Base-by-base conservation (phyloP, 2,329 filamentous ascomycete species). In the Exophiala sideris region DNA sequence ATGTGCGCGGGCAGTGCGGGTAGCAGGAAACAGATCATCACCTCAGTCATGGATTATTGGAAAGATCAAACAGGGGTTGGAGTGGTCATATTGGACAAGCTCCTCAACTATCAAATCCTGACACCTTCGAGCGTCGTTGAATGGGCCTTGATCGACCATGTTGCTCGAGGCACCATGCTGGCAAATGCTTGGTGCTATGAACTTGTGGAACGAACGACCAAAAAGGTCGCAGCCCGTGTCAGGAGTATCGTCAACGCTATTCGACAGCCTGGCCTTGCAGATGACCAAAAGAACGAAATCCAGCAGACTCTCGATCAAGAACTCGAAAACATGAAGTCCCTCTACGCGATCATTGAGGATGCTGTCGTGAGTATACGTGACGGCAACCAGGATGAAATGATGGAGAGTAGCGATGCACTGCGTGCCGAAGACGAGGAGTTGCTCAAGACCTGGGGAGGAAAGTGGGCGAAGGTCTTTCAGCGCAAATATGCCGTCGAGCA, bases 31-130 rank as follows among this genome's bases (percentile, higher is more conserved):
- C 94, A 99, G 71, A 95, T 99, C 66, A 88, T 97, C 63, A 83
- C 86, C 4, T 89, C 89, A 3, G 91, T 97, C 36, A 89, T 96
- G 76, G 80, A 85, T 38, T 99, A 96, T 76, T 99, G 94, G 94
- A 82, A 83, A 44, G 86, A 92, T 32, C 92, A 99, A 65, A 91
- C 92, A 0, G 94, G 94, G 56, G 86, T 95, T 40, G 94, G 91
- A 2, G 83, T 97, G 62, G 89, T 88, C 64, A 95, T 99, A 64
- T 82, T 97, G 54, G 92, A 97, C 76, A 97, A 97, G 73, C 81
- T 99, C 4, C 85, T 99, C 64, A 99, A 97, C 74, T 99, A 96
- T 75, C 91, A 89, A 11, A 96, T 99, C 64, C 79, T 99, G 34
- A 91, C 87, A 7, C 94, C 94, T 0, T 77, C 85, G 53, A 86